A percentile compares a stretch with the other conserved stretches of the same genome.
phyloP scores from a whole-genome alignment of 1,284 basidiomycete species.

The Bjerkandera adusta region DNA sequence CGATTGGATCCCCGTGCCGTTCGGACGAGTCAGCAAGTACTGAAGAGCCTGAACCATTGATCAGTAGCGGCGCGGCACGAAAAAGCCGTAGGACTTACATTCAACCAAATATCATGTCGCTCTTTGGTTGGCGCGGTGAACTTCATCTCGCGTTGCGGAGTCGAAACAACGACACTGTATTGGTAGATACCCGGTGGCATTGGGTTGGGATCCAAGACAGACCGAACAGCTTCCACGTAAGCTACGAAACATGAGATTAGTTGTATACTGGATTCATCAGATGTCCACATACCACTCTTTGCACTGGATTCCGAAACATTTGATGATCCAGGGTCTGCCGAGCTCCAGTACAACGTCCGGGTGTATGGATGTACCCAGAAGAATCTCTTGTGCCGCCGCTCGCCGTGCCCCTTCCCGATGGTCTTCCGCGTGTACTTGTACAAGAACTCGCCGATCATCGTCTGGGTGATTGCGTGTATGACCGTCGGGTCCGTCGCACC shows the following conservation, averaged over 20 bases:
- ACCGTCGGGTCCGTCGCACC: conserved; percentile 78
- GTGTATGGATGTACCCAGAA: conserved; percentile 99
- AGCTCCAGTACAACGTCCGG: conserved; percentile 97
- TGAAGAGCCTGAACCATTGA: conserved; percentile 66
- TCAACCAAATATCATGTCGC: conserved; percentile 95
- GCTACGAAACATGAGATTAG: conserved; percentile 47
- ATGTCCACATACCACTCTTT: conserved; percentile 82
- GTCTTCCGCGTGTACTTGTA: conserved; percentile 95
- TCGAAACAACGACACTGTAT: conserved; percentile 92
- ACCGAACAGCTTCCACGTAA: conserved; percentile 91
- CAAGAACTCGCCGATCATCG: conserved; percentile 99
- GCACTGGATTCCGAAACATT: conserved; percentile 89
- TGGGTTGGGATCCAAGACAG: conserved; percentile 89
- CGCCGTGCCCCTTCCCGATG: conserved; percentile 90
- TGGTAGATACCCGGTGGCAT: conserved; percentile 91
- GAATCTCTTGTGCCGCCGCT: conserved; percentile 92
- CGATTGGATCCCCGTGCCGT: conserved; percentile 38
- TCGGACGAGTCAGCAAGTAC: conserved; percentile 78
- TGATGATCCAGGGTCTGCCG: conserved; percentile 87
- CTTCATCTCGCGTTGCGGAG: conserved; percentile 95
- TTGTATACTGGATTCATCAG: conserved; percentile 7
- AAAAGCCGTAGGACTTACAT: conserved; percentile 45
- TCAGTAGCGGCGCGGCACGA: neutral
- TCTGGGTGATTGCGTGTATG: conserved; percentile 97
- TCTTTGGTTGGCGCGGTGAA: conserved; percentile 94